A percentile compares a stretch with the other conserved stretches of the same genome.
phyloP scores from a whole-genome alignment of 2,329 filamentous ascomycete species.

The Leptographium wingfieldii region DNA sequence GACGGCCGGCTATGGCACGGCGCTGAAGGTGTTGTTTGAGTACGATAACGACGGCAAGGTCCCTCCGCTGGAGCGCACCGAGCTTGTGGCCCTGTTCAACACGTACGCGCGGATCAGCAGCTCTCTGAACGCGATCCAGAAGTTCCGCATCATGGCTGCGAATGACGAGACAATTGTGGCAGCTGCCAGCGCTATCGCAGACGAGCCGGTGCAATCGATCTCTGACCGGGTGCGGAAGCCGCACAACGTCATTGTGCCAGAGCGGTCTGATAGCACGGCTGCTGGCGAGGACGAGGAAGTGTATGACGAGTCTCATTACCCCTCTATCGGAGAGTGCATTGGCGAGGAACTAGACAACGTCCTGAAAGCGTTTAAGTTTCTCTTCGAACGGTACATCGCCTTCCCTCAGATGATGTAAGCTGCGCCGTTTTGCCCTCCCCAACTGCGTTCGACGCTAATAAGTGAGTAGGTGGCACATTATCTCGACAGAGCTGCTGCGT shows the following conservation, averaged over 20 bases:
- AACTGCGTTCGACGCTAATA: not conserved
- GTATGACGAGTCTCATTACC: slow-evolving; percentile 20
- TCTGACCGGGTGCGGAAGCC: slow-evolving; percentile 31
- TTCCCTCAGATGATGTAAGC: slow-evolving; percentile 62
- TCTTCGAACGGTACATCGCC: slow-evolving; percentile 57
- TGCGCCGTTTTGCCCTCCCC: not conserved
- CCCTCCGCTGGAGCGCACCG: slow-evolving; percentile 70
- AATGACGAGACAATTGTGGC: slow-evolving; percentile 19
- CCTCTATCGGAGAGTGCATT: slow-evolving; percentile 43
- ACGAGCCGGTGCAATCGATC: slow-evolving; percentile 16
- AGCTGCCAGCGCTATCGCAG: slow-evolving; percentile 9
- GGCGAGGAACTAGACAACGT: slow-evolving; percentile 52
- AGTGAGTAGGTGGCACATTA: slow-evolving; percentile 27
- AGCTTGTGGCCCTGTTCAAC: slow-evolving; percentile 89
- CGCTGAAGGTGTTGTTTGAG: slow-evolving; percentile 91
- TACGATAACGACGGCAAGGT: slow-evolving; percentile 55
- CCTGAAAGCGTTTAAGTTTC: slow-evolving; percentile 47
- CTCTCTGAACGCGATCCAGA: slow-evolving; percentile 60
- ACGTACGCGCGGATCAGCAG: slow-evolving; percentile 79
- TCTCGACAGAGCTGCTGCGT: slow-evolving; percentile 31
- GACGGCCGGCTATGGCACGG: slow-evolving; percentile 86
- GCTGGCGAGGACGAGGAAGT: slow-evolving; percentile 25
- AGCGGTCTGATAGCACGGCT: slow-evolving; percentile 4
- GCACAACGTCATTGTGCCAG: slow-evolving; percentile 23
- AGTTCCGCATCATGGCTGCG: slow-evolving; percentile 51